Percentiles rank a stretch among this genome's conserved stretches.
Evolutionary conservation across 139 green algal genomes (phyloP).

Genomic region (Chlamydomonas incerta): DNA sequence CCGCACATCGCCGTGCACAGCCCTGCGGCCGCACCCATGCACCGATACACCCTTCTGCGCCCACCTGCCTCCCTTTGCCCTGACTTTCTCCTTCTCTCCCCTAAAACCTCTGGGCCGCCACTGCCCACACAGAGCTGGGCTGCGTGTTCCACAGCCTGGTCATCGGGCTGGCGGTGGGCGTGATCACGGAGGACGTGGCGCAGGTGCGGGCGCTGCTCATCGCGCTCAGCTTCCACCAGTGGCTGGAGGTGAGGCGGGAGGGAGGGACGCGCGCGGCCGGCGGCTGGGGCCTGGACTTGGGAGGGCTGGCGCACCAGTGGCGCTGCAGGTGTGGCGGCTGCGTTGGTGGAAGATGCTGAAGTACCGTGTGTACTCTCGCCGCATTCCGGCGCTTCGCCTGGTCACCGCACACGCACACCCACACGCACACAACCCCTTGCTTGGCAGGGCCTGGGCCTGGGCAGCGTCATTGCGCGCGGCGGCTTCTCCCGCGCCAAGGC

Average conservation of each 20-base stretch:
- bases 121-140: background rate
- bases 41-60: too few relatives aligned
- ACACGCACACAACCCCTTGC: too few relatives aligned
- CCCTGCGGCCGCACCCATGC: too few relatives aligned
- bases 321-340: too few relatives aligned
- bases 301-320: too few relatives aligned
- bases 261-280: background rate
- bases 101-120: too few relatives aligned
- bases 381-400: background rate
- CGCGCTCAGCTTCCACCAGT: conserved; percentile 23
- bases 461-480: background rate
- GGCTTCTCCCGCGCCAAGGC: background rate
- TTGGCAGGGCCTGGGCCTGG: background rate
- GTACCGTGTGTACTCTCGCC: background rate
- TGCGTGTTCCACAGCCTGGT: conserved; percentile 20
- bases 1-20: too few relatives aligned
- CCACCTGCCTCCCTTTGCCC: too few relatives aligned
- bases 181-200: background rate
- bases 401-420: too few relatives aligned
- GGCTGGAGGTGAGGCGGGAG: background rate
- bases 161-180: conserved; percentile 38
- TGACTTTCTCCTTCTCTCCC: too few relatives aligned
- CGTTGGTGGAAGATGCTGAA: background rate
- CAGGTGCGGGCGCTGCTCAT: background rate
- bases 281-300: background rate